phyloP scores from a whole-genome alignment of 371 early-diverging fungal genomes.

The Mucor plumbeus region DNA sequence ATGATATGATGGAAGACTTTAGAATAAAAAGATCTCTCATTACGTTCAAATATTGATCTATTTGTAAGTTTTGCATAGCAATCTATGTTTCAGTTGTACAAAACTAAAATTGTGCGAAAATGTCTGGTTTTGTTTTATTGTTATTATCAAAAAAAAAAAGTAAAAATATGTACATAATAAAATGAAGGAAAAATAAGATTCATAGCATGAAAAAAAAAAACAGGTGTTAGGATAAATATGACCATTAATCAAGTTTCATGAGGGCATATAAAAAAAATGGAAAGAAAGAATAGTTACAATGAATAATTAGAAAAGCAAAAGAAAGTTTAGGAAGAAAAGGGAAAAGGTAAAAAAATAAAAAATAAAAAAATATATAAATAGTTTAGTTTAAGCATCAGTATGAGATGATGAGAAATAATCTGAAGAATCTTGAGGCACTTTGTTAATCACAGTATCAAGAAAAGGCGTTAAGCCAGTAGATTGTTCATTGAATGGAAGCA shows the following conservation, averaged over 20 bases:
- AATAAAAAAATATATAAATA: too few species aligned
- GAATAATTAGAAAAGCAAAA: conserved; percentile 7
- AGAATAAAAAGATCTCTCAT: background rate
- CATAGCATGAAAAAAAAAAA: background rate
- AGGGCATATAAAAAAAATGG: conserved; percentile 2
- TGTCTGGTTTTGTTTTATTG: background rate
- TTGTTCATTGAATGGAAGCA: conserved; percentile 15
- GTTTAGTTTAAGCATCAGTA: background rate
- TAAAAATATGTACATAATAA: conserved; percentile 5
- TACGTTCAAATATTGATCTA: background rate
- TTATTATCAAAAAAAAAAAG: background rate
- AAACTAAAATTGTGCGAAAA: background rate
- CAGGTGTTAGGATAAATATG: background rate
- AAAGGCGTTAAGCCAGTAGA: conserved; percentile 37
- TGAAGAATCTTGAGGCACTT: conserved; percentile 6
- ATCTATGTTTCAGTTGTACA: background rate
- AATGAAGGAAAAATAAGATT: background rate
- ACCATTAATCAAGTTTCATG: background rate
- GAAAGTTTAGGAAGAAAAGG: too few species aligned
- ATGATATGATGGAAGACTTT: background rate
- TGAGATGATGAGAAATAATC: conserved; percentile 26
- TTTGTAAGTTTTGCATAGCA: background rate
- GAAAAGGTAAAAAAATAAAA: background rate
- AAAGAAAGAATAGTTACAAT: background rate
- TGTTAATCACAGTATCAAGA: conserved; percentile 32